These are phyloP conservation scores for Pyrenochaeta sp. DNA, from an alignment of 2,329 filamentous ascomycete genomes.

Conservation along the genomic window DNA sequence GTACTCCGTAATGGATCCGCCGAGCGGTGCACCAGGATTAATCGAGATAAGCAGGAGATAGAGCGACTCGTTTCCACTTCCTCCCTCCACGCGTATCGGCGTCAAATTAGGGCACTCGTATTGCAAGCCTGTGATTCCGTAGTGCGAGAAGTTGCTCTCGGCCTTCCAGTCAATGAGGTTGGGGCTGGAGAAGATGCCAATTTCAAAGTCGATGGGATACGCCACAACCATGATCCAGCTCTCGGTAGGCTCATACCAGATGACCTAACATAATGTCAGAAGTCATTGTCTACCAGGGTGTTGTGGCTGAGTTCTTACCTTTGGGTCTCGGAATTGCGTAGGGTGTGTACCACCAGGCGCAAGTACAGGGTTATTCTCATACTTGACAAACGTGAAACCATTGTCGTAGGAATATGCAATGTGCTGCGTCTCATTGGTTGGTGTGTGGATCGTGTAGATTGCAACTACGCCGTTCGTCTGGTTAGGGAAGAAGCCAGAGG, in stretches of 20 bases:
- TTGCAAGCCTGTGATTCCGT: conserved; percentile 63
- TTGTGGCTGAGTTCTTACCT: conserved; percentile 48
- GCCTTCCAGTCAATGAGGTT: conserved; percentile 68
- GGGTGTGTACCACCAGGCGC: conserved; percentile 54
- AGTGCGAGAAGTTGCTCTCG: conserved; percentile 65
- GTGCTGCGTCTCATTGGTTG: conserved; percentile 62
- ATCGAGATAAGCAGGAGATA: conserved; percentile 61
- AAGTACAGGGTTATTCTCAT: conserved; percentile 68
- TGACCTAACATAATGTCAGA: conserved; percentile 41
- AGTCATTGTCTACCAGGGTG: too few species aligned
- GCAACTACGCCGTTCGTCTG: conserved; percentile 70
- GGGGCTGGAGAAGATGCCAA: conserved; percentile 69
- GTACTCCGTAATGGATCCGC: conserved; percentile 65
- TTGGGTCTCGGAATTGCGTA: conserved; percentile 70
- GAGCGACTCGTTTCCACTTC: conserved; percentile 50
- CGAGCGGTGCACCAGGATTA: conserved; percentile 66
- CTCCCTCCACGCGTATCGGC: conserved; percentile 57
- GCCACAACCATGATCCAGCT: conserved; percentile 68
- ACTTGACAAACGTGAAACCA: conserved; percentile 69
- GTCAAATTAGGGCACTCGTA: conserved; percentile 73
- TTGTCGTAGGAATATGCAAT: conserved; percentile 70
- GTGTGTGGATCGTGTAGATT: conserved; percentile 61
- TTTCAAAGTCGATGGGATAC: conserved; percentile 63
- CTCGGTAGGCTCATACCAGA: conserved; percentile 59
- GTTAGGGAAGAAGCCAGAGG: conserved; percentile 70